These are phyloP conservation scores for Isabelozyma pseudorhagii DNA, from an alignment of 805 yeast species.

Conservation along the genomic window DNA sequence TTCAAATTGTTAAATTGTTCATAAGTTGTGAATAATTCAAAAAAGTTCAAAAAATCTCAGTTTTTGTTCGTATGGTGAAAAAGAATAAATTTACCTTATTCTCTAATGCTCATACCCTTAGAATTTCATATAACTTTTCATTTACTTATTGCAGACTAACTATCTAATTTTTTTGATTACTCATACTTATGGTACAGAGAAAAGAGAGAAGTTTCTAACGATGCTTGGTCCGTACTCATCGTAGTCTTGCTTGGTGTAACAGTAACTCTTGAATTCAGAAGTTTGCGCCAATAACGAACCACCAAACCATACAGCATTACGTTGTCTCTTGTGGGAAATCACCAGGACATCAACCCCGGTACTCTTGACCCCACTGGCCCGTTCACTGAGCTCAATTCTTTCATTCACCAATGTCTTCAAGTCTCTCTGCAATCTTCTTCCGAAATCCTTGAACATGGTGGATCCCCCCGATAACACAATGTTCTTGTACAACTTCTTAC, in stretches of 20 bases:
- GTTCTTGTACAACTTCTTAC: slow-evolving; percentile 93
- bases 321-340: slow-evolving; percentile 93
- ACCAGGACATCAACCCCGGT: slow-evolving; percentile 97
- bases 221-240: slow-evolving; percentile 98
- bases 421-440: slow-evolving; percentile 95
- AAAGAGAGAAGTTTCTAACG: slow-evolving; percentile 93
- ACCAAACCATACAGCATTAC: slow-evolving; percentile 99
- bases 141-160: too few relatives aligned
- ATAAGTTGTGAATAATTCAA: too few relatives aligned
- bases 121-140: too few relatives aligned
- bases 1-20: too few relatives aligned
- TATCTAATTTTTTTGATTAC: too few relatives aligned
- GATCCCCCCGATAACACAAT: slow-evolving; percentile 97
- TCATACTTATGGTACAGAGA: slow-evolving; percentile 69
- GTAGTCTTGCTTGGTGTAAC: slow-evolving; percentile 95
- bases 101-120: too few relatives aligned
- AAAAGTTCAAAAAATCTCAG: too few relatives aligned
- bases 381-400: slow-evolving; percentile 80
- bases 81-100: too few relatives aligned
- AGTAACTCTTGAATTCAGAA: slow-evolving; percentile 91
- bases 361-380: slow-evolving; percentile 67
- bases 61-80: too few relatives aligned
- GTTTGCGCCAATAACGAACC: slow-evolving; percentile 97
- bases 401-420: slow-evolving; percentile 82
- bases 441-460: slow-evolving; percentile 97